Evolutionary conservation across 2,329 filamentous ascomycete genomes (phyloP).

Genomic region (Aspergillus viridinutans): DNA sequence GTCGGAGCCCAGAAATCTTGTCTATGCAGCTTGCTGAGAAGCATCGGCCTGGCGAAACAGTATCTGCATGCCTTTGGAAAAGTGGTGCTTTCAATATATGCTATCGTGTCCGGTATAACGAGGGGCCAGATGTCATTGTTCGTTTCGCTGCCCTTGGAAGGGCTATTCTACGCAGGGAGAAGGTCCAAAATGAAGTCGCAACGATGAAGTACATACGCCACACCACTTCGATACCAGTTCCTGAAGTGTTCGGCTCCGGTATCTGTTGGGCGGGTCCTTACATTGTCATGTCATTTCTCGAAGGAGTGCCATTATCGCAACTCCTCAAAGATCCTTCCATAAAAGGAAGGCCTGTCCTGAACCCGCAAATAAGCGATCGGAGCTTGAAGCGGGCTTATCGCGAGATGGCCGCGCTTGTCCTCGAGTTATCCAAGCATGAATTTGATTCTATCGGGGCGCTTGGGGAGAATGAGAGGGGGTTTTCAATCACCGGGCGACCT

Average conservation of each 20-base stretch:
- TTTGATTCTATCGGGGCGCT: slow-evolving; percentile 12
- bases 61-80: not conserved
- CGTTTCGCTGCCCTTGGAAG: not conserved
- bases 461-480: not conserved
- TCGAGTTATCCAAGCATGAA: slow-evolving; percentile 11
- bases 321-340: not conserved
- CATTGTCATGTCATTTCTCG: not conserved
- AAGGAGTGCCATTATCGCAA: not conserved
- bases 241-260: slow-evolving; percentile 3
- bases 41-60: not conserved
- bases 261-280: slow-evolving; percentile 5
- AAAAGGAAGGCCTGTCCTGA: not conserved
- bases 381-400: slow-evolving; percentile 5
- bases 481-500: slow-evolving; percentile 5
- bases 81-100: not conserved
- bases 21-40: not conserved
- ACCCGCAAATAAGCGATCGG: not conserved
- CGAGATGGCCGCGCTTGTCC: slow-evolving; percentile 9
- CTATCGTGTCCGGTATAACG: not conserved
- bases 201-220: slow-evolving; percentile 1
- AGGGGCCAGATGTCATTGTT: not conserved
- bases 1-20: not conserved
- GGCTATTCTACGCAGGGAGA: not conserved
- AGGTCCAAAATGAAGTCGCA: not conserved
- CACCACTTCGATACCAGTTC: not conserved